phyloP scores from a whole-genome alignment of 768 basidiomycete genomes.

The Boletus coccyginus region DNA sequence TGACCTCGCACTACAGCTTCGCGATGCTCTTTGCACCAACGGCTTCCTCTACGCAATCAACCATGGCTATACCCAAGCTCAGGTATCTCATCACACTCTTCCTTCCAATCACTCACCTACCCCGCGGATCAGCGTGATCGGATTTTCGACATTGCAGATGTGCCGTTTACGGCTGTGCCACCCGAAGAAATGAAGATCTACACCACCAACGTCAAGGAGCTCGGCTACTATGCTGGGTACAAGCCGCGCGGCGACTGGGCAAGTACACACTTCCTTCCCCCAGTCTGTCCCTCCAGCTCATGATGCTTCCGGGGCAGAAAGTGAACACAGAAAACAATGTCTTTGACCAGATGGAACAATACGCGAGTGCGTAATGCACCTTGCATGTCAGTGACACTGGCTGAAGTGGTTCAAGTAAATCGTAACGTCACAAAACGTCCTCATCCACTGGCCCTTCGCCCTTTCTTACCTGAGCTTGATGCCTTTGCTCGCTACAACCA shows the following conservation, averaged over 20 bases:
- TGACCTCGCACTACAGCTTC: slow-evolving; percentile 39
- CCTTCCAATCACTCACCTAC: slow-evolving; percentile 11
- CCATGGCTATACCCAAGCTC: slow-evolving; percentile 38
- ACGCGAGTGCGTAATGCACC: slow-evolving; percentile 43
- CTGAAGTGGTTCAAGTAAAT: slow-evolving; percentile 37
- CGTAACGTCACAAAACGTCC: slow-evolving; percentile 40
- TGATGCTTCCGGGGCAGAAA: slow-evolving; percentile 36
- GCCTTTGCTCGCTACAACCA: slow-evolving; percentile 52
- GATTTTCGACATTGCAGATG: slow-evolving; percentile 48
- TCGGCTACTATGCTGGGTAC: slow-evolving; percentile 49
- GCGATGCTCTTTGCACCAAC: slow-evolving; percentile 43
- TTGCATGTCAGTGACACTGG: background rate
- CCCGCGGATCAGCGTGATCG: slow-evolving; percentile 36
- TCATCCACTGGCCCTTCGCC: slow-evolving; percentile 48
- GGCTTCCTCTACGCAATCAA: slow-evolving; percentile 43
- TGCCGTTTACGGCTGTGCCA: slow-evolving; percentile 41
- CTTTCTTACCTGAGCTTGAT: slow-evolving; percentile 51
- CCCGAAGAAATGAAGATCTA: slow-evolving; percentile 42
- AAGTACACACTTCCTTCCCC: slow-evolving; percentile 1
- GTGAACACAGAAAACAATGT: slow-evolving; percentile 50
- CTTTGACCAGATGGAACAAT: slow-evolving; percentile 61
- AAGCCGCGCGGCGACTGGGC: slow-evolving; percentile 51
- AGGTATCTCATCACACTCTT: slow-evolving; percentile 16
- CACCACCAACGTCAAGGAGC: slow-evolving; percentile 36
- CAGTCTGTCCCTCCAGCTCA: background rate